Evolutionary conservation across 169 alveolate genomes (phyloP), one percentile per base, ranked within the genome.

Genomic region (Eimeria falciformis): DNA sequence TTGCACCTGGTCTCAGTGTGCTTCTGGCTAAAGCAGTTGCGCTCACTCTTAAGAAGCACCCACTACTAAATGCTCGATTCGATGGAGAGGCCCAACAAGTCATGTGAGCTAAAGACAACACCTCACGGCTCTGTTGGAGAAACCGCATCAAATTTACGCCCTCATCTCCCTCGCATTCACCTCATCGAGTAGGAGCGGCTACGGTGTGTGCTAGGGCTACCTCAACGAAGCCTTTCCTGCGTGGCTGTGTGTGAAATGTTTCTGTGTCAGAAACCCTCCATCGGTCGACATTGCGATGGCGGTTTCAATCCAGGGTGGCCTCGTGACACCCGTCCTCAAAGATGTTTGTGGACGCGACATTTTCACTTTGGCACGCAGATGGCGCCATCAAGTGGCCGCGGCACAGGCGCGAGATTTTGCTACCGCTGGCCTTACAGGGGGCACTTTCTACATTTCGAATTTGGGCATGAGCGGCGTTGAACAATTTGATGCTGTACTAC

Each of bases 391-490:
- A 2, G 97, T 97, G n/a, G 96, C 95, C 43, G 96, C 96, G 90
- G 98, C 98, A 3, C 96, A 95, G 91, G 95, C 90, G 27, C 95
- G 96, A 23, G 92, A 94, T 68, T 91, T 97, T 14, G 91, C 95
- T 29, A 95, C 98, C 27, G 91, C 91, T 29, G 98, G 96, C 85
- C 89, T 91, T 75, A 65, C 94, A n/a, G 97, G 97, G 17, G 97
- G 98, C 58, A 97, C 97, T 55, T 96, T 97, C 93, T 96, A 97
- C 83, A 96, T 97, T 75, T 95, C 98, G 47, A 97, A 97, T 84
- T 88, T 97, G 87, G 98, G 98, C 45, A 97, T 97, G 98, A 96
- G 94, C 69, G 98, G 98, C 43, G 95, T 97, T 43, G 93, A 96
- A 40, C 93, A 94, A 56, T 96, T 97, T 92, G 94, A 96, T 75